These are phyloP conservation scores for Geotrichum bryndzae DNA, from an alignment of 1,139 yeast species.

Conservation along the genomic window DNA sequence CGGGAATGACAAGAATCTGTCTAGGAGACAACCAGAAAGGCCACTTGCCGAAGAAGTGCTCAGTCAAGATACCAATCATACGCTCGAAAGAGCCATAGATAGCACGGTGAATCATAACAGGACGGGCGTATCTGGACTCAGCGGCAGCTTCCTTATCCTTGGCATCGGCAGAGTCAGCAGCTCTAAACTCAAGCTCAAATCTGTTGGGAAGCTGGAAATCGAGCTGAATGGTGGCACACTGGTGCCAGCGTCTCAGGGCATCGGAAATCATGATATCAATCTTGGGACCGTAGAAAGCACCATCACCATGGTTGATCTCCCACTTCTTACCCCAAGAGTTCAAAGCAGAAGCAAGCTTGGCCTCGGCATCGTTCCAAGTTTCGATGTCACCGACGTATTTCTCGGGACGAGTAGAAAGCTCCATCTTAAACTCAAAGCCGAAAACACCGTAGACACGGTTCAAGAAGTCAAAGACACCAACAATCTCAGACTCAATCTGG, in stretches of 20 bases:
- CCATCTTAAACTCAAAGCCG: conserved; percentile 85
- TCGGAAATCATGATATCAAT: conserved; percentile 91
- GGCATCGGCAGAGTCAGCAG: conserved; percentile 48
- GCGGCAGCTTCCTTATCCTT: conserved; percentile 24
- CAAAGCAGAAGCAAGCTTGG: conserved; percentile 65
- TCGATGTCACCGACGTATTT: conserved; percentile 79
- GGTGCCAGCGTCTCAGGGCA: conserved; percentile 90
- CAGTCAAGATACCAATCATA: conserved; percentile 95
- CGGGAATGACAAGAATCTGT: conserved; percentile 91
- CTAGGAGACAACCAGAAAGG: conserved; percentile 99
- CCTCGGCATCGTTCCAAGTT: conserved; percentile 87
- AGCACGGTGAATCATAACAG: conserved; percentile 98
- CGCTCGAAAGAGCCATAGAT: conserved; percentile 96
- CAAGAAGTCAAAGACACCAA: conserved; percentile 72
- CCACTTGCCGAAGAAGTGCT: conserved; percentile 97
- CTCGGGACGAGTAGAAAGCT: conserved; percentile 90
- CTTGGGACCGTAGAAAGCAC: conserved; percentile 98
- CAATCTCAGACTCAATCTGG: conserved; percentile 80
- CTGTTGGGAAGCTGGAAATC: conserved; percentile 82
- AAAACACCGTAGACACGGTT: conserved; percentile 73
- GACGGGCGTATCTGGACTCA: conserved; percentile 44
- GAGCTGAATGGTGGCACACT: conserved; percentile 91
- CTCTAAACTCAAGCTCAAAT: conserved; percentile 81
- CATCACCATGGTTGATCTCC: conserved; percentile 93
- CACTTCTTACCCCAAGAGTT: conserved; percentile 75